phyloP scores from a whole-genome alignment of 179 eudicot species.

The Beta macrorhiza region DNA sequence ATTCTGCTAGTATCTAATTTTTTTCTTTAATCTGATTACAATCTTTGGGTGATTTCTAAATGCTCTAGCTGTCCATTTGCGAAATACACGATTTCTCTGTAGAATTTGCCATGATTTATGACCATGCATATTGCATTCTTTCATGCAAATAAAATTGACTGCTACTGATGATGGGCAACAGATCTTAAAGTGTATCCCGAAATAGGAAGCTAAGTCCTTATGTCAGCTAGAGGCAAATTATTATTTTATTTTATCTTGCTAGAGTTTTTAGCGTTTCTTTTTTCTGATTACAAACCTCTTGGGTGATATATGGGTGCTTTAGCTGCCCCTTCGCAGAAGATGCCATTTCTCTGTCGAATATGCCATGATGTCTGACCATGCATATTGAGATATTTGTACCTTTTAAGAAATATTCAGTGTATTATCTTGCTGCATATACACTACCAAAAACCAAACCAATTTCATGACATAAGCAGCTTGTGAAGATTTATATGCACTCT shows the following conservation, averaged over 20 bases:
- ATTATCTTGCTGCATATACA: not conserved
- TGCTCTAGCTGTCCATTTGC: slow-evolving; percentile 1
- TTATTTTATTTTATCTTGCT: not conserved
- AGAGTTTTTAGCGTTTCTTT: too few species aligned
- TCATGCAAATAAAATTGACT: not conserved
- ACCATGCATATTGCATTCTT: not conserved
- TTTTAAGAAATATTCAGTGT: not conserved
- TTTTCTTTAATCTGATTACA: not conserved
- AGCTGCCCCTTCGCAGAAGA: too few species aligned
- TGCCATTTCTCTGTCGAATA: too few species aligned
- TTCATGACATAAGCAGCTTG: not conserved
- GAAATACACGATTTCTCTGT: not conserved
- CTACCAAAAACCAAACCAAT: not conserved
- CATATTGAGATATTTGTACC: too few species aligned
- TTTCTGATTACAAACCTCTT: too few species aligned
- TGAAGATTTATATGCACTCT: slow-evolving; percentile 22
- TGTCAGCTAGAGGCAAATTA: not conserved
- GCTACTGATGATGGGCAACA: not conserved
- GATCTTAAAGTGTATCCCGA: not conserved
- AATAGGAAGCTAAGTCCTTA: not conserved
- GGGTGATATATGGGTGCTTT: too few species aligned
- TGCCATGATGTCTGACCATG: too few species aligned
- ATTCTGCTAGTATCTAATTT: not conserved
- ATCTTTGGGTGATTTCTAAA: not conserved
- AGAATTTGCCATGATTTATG: not conserved